Evolutionary conservation across 176 grass and related monocot genomes (phyloP), one percentile per base, ranked within the genome.

Genomic region (Ensete glaucum): DNA sequence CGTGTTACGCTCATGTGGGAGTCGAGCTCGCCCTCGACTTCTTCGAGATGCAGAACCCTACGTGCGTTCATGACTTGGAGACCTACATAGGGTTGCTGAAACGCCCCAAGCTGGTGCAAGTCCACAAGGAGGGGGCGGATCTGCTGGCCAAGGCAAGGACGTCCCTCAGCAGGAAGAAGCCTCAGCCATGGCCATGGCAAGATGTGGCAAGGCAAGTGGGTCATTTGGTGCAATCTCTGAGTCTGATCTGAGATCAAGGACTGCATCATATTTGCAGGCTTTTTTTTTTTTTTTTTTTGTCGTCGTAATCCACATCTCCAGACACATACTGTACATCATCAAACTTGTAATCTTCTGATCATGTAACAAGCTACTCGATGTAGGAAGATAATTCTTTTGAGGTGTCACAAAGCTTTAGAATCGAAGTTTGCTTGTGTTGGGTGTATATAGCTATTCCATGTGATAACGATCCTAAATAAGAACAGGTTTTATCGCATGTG

Each of bases 1-100:
- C 81, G 9, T 89, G 92, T 76, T 96, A 96, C 75, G 83, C 79
- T 2, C 89, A 96, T 80, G 93, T 96, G 71, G 93, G 93, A 48
- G 83, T 92, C 1, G 93, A 96, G 82, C 81, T 96, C 12, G 69
- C 78, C 25, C 77, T 96, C 34, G 83, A 96, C 53, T 88, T 90
- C 85, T 83, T 92, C 54, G 78, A 71, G 21, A 25, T 88, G 51
- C 52, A 74, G 9, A 87, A 92, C 81, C 83, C 76, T 14, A 82
- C 77, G 2, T 71, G 81, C 82, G 93, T 96, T n/a, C 93, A 92
- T 77, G 85, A 92, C 78, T 56, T 96, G 53, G 87, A 76, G 25
- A 81, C 85, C 25, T 96, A 96, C 73, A 56, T 96, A 71, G 24
- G 83, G n/a, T 53, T 90, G 52, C 78, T 96, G 22, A 88, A 69